Conservation (phyloP, 768 basidiomycete species). For the Tulasnella sp. region DNA sequence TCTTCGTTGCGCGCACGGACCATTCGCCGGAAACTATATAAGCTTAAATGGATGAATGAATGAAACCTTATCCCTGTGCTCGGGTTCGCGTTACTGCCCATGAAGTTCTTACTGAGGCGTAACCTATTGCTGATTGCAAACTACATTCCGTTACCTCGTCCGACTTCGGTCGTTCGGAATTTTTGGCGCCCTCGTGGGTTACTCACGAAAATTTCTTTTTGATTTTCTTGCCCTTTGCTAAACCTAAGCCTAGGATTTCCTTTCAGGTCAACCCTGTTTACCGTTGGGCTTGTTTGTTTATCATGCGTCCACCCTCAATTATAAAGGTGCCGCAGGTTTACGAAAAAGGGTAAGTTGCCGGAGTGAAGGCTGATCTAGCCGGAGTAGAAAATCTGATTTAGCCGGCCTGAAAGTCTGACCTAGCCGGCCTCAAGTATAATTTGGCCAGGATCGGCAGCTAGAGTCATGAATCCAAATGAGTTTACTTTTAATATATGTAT, state of each 20-base stretch:
- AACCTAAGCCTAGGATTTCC: slow-evolving; percentile 13
- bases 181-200: slow-evolving; percentile 11
- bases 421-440: no score
- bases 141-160: slow-evolving; percentile 14
- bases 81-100: slow-evolving; percentile 16
- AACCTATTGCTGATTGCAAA: slow-evolving; percentile 18
- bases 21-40: background rate
- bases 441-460: no score
- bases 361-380: no score
- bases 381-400: no score
- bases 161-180: slow-evolving; percentile 12
- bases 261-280: no score
- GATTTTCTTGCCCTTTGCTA: background rate
- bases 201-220: background rate
- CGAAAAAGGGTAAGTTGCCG: no score
- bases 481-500: no score
- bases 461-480: no score
- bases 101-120: slow-evolving; percentile 17
- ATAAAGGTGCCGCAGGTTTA: no score
- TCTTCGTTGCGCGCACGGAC: background rate
- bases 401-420: no score
- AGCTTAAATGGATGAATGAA: background rate
- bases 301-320: no score
- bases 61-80: slow-evolving; percentile 14
- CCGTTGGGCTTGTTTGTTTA: no score